Evolutionary conservation across 768 basidiomycete species (phyloP).

Genomic region (Mycena metata): DNA sequence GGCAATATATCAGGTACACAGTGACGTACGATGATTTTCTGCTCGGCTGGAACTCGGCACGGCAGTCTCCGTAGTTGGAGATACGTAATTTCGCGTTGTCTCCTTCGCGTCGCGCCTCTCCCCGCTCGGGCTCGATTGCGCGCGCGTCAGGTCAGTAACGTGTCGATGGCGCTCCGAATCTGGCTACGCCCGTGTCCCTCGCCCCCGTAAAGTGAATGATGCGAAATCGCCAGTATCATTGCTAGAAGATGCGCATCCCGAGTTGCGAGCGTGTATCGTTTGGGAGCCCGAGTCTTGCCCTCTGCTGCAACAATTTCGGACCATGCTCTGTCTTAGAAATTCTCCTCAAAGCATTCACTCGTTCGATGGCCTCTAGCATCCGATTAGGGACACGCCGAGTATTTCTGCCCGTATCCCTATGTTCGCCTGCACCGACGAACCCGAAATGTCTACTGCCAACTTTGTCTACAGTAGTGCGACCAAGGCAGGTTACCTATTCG

Average conservation of each 20-base stretch:
- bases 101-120: neutral
- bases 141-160: neutral
- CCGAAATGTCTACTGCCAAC: constrained; percentile 26
- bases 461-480: constrained; percentile 6
- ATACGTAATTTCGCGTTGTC: neutral
- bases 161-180: constrained; percentile 9
- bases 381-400: neutral
- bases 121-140: neutral
- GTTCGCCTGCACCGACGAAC: neutral
- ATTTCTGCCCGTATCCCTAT: neutral
- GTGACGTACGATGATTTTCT: no score
- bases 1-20: no score
- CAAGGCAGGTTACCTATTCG: constrained; percentile 25
- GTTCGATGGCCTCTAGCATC: no score
- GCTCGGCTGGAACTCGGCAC: no score
- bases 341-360: neutral
- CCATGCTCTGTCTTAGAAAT: neutral
- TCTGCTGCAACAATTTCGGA: neutral
- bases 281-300: neutral
- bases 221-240: neutral
- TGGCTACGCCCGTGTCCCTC: constrained; percentile 11
- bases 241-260: constrained; percentile 25
- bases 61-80: neutral
- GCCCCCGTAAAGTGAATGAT: constrained; percentile 20
- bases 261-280: constrained; percentile 2